These are phyloP conservation scores for Rauvolfia tetraphylla DNA, from an alignment of 257 asterid species.

Conservation along the genomic window DNA sequence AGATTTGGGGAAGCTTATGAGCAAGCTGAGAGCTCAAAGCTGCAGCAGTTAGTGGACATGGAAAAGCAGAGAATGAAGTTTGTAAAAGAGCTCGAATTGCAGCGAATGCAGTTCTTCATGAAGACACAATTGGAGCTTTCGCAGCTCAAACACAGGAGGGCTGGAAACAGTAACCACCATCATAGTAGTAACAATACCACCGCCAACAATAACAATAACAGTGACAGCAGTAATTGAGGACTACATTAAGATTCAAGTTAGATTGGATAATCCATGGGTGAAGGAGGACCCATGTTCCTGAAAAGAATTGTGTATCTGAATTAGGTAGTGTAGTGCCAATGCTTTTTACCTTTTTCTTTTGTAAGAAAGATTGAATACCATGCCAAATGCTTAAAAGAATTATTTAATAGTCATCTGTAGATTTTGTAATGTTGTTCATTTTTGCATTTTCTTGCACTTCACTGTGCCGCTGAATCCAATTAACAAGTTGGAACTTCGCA, in stretches of 20 bases:
- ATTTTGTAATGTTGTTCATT: not conserved
- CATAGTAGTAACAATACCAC: conserved; percentile 12
- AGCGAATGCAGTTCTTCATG: conserved; percentile 86
- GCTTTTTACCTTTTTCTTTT: not conserved
- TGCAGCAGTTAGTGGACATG: conserved; percentile 83
- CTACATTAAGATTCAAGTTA: not conserved
- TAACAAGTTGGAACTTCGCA: not conserved
- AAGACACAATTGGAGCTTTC: conserved; percentile 76
- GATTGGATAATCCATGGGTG: conserved; percentile 9
- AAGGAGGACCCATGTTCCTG: conserved; percentile 12
- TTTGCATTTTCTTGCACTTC: not conserved
- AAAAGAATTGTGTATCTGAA: conserved; percentile 14
- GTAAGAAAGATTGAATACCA: conserved; percentile 10
- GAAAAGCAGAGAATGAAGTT: conserved; percentile 96
- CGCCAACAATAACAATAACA: conserved; percentile 15
- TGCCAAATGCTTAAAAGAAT: not conserved
- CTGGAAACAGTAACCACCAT: conserved; percentile 33
- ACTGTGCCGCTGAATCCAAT: not conserved
- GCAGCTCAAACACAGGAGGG: conserved; percentile 43
- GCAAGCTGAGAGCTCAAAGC: conserved; percentile 68
- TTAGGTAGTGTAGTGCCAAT: not conserved
- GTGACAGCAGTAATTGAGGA: conserved; percentile 56
- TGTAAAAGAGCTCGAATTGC: conserved; percentile 82
- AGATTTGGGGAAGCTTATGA: conserved; percentile 82
- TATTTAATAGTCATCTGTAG: not conserved